Conservation (phyloP, 345 rosid genomes). For the Euclidium syriacum region DNA sequence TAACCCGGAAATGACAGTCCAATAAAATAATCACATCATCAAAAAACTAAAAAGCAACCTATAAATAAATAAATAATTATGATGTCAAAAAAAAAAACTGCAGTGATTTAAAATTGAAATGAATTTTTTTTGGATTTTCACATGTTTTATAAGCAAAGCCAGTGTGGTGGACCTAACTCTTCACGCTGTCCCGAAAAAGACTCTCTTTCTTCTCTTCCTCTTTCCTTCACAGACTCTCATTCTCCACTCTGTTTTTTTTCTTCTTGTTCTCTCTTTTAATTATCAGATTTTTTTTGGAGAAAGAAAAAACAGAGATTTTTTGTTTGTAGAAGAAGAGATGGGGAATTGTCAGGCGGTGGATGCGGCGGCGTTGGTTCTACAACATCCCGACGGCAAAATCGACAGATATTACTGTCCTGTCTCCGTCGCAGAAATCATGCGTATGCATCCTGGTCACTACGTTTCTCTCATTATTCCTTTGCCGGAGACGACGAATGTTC, state of each 20-base stretch:
- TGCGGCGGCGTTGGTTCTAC: slow-evolving; percentile 89
- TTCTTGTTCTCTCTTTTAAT: neutral
- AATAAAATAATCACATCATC: slow-evolving; percentile 9
- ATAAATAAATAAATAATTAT: neutral
- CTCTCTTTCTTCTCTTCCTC: slow-evolving; percentile 30
- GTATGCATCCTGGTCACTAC: slow-evolving; percentile 79
- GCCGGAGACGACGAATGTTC: slow-evolving; percentile 36
- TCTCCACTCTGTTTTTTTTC: slow-evolving; percentile 7
- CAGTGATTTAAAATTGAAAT: neutral
- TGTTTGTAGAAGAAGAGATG: slow-evolving; percentile 33
- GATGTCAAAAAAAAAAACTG: too few species aligned
- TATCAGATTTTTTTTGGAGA: neutral
- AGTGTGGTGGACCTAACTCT: slow-evolving; percentile 29
- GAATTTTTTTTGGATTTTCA: neutral
- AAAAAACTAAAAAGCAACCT: neutral
- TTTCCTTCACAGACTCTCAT: slow-evolving; percentile 20
- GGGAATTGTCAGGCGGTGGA: slow-evolving; percentile 97
- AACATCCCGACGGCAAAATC: slow-evolving; percentile 76
- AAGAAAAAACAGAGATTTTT: neutral
- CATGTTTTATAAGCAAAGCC: slow-evolving; percentile 32
- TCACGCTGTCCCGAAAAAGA: slow-evolving; percentile 66
- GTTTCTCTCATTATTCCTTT: slow-evolving; percentile 91
- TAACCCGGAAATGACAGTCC: slow-evolving; percentile 22
- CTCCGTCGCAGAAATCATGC: slow-evolving; percentile 73
- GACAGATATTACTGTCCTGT: slow-evolving; percentile 79